Percentiles rank a stretch among this genome's conserved stretches.
Evolutionary conservation across 2,329 filamentous ascomycete species (phyloP).

Genomic region (Gliomastix tumulicola): DNA sequence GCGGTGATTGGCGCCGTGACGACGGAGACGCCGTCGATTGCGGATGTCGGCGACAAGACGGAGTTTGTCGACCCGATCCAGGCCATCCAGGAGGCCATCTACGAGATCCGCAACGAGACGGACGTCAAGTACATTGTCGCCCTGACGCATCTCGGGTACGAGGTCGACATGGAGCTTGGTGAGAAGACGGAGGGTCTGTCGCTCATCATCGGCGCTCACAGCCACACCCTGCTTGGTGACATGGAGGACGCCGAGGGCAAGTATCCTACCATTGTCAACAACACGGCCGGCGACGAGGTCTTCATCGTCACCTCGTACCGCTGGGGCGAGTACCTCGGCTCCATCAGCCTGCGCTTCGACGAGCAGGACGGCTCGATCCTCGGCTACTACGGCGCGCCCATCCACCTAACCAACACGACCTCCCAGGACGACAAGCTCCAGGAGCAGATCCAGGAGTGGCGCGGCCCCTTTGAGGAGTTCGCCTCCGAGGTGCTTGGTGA

Average conservation of each 20-base stretch:
- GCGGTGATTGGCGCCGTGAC: conserved; percentile 61
- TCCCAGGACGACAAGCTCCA: conserved; percentile 49
- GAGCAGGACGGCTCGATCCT: conserved; percentile 50
- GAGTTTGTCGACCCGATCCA: conserved; percentile 49
- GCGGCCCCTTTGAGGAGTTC: conserved; percentile 53
- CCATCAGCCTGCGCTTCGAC: conserved; percentile 61
- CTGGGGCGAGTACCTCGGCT: conserved; percentile 63
- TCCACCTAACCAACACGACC: conserved; percentile 57
- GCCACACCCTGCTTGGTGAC: conserved; percentile 52
- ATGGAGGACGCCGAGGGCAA: conserved; percentile 50
- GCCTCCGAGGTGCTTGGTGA: conserved; percentile 49
- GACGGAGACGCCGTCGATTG: conserved; percentile 49
- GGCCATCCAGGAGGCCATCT: conserved; percentile 53
- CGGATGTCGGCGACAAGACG: conserved; percentile 50
- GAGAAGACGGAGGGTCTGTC: conserved; percentile 54
- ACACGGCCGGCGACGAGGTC: conserved; percentile 57
- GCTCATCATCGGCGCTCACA: conserved; percentile 61
- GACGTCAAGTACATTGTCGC: conserved; percentile 59
- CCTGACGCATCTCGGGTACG: conserved; percentile 62
- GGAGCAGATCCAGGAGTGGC: conserved; percentile 50
- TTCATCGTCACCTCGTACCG: conserved; percentile 62
- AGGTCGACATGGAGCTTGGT: conserved; percentile 55
- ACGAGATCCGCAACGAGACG: conserved; percentile 50
- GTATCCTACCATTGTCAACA: conserved; percentile 57
- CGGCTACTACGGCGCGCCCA: conserved; percentile 55